A percentile compares a stretch with the other conserved stretches of the same genome.
Evolutionary conservation across 139 green algal genomes (phyloP).

Genomic region (Micractinium conductrix): DNA sequence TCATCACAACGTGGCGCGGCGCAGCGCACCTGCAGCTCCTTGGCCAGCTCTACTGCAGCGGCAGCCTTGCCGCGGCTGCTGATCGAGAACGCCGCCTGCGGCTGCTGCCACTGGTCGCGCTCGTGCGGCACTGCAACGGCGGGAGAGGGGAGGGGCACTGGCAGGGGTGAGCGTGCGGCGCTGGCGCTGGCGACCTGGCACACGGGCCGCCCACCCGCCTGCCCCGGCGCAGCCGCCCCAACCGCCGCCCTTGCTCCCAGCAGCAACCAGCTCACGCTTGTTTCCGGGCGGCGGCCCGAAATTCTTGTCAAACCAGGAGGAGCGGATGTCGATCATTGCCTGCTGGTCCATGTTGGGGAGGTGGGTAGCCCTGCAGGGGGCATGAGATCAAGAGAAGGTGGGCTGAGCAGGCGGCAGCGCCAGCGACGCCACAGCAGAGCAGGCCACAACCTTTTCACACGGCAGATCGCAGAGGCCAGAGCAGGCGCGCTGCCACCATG

Average conservation of each 20-base stretch:
- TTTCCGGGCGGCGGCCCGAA: conserved; percentile 80
- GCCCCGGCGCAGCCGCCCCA: too few relatives aligned
- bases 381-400: not conserved
- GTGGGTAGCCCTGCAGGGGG: conserved; percentile 47
- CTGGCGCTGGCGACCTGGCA: too few relatives aligned
- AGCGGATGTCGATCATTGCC: conserved; percentile 73
- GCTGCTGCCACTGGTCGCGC: conserved; percentile 78
- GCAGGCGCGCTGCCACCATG: too few relatives aligned
- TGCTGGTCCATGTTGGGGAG: conserved; percentile 78
- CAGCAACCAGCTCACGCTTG: conserved; percentile 55
- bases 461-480: too few relatives aligned
- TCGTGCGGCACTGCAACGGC: conserved; percentile 79
- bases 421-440: not conserved
- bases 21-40: conserved; percentile 30
- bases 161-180: too few relatives aligned
- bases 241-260: not conserved
- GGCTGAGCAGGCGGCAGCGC: not conserved
- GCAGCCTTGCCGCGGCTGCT: conserved; percentile 73
- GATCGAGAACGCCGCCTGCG: conserved; percentile 74
- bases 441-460: too few relatives aligned
- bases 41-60: conserved; percentile 50
- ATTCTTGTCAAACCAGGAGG: conserved; percentile 79
- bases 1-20: too few relatives aligned
- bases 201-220: too few relatives aligned
- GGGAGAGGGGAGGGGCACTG: not conserved